Evolutionary conservation across 495 filamentous ascomycete species (phyloP), one percentile per base, ranked within the genome.

Genomic region (Pseudoneurospora amorphoporcata): DNA sequence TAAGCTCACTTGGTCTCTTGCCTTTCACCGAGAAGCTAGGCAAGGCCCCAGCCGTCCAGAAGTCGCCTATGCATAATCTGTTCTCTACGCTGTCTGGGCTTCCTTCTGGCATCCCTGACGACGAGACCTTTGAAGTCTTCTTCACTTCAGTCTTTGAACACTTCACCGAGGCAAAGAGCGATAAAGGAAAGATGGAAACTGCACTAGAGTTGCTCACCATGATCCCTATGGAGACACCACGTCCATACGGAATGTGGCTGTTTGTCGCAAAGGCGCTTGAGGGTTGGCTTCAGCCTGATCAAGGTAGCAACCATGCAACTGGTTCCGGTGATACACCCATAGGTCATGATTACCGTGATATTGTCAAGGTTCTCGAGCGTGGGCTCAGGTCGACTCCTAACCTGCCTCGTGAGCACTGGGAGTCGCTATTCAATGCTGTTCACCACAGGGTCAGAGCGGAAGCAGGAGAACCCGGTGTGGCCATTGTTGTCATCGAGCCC

Each of bases 1-100:
- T 94, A 0, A 80, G 84, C 10, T 87, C 87, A 0, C 82, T 97
- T 14, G 95, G 94, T 3, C 81, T 87, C 6, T 85, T 92, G 14
- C 87, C 91, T 2, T 96, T 98, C 77, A 92, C 91, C 0, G 94
- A 97, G 74, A 94, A 91, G 75, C 77, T 83, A 35, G 80, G 78
- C 4, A 87, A 85, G 58, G 77, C 76, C 4, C 76, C 81, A 2
- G 78, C 76, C 0, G 74, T 80, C 12, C 65, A 80, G 8, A 81
- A 83, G 72, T 77, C 83, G 0, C 82, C 87, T 32, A 76, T 88
- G n/a, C 79, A 84, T 29, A 80, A 83, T n/a, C 79, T 88, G 38
- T 86, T 88, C 68, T 80, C 82, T 16, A 79, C 84, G 35, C 81
- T 88, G 12, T 83, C 86, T 10, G 65, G 76, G 1, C 76, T 83